Evolutionary conservation across 257 asterid species (phyloP), one percentile per base, ranked within the genome.

Genomic region (Ocimum tenuiflorum): DNA sequence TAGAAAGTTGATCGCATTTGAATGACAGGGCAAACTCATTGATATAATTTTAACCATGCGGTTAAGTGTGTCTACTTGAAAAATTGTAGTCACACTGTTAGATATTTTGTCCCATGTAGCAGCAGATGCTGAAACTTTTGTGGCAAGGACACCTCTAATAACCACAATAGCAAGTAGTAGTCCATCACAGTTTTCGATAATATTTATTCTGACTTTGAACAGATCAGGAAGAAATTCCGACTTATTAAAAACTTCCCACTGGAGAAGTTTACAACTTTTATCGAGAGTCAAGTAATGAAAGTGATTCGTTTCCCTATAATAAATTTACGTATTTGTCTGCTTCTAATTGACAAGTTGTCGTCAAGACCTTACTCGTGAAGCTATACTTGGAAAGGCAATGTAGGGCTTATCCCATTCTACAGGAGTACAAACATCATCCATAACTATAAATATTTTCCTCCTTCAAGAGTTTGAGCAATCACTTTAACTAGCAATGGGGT

Each of bases 81-180:
- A 46, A 2, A 79, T 63, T 38, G 74, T 8, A 22, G 0, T 15
- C 53, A 81, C 76, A 6, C 66, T 66, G 5, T 72, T 57, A 0
- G 82, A 68, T 5, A 82, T 80, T 41, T 70, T 33, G 17, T 29
- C 20, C 87, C 87, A 82, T 7, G 75, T 72, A 27, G 43, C 74
- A 6, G 31, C 61, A 4, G 65, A 38, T 2, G 69, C 7, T 4
- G 70, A 59, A 23, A 69, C 39, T 36, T 68, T 72, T 5, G 66
- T 70, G 12, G 53, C 67, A 11, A 83, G 80, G 22, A 82, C 76
- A n/a, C 87, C 87, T 0, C 85, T 85, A 2, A 79, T 75, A 8
- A 79, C 78, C n/a, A 83, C 87, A 8, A 83, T 57, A 0, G 87
- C 85, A 11, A 83, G 83, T 14, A 87, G 89, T 23, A 83, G 69